Conservation (phyloP, 257 asterid species). For the Ilex aquifolium region DNA sequence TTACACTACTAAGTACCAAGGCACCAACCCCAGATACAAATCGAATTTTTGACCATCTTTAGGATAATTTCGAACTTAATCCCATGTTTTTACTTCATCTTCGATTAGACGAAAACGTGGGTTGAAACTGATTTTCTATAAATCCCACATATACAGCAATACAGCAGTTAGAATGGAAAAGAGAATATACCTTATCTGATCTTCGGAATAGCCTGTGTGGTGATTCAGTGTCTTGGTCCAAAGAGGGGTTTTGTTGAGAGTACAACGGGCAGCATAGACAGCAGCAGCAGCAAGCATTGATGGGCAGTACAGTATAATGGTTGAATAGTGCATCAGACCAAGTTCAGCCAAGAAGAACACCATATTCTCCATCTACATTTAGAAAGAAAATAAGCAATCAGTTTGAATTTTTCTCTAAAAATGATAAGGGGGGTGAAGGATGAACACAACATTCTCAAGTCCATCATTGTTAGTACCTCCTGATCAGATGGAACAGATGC, state of each 20-base stretch:
- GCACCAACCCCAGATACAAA: too few relatives aligned
- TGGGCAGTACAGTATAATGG: background rate
- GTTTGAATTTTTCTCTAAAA: too few relatives aligned
- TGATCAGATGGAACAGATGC: constrained; percentile 41
- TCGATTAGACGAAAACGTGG: too few relatives aligned
- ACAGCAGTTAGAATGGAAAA: background rate
- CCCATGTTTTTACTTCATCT: too few relatives aligned
- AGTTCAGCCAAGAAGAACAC: background rate
- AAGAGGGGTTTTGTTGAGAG: background rate
- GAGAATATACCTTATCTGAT: background rate
- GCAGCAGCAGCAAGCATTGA: constrained; percentile 1
- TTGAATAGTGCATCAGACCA: constrained; percentile 1
- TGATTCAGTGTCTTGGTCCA: background rate
- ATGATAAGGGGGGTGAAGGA: too few relatives aligned
- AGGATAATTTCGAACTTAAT: too few relatives aligned
- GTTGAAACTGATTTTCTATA: too few relatives aligned
- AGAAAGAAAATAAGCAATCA: background rate
- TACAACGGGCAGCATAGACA: background rate
- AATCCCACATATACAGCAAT: too few relatives aligned
- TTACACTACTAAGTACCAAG: too few relatives aligned
- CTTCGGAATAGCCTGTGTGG: background rate
- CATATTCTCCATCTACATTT: constrained; percentile 4
- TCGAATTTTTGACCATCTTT: too few relatives aligned
- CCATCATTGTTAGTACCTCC: constrained; percentile 21
- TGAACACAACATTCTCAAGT: too few relatives aligned